Conservation (phyloP, 768 basidiomycete species). For the Suillus hirtellus region DNA sequence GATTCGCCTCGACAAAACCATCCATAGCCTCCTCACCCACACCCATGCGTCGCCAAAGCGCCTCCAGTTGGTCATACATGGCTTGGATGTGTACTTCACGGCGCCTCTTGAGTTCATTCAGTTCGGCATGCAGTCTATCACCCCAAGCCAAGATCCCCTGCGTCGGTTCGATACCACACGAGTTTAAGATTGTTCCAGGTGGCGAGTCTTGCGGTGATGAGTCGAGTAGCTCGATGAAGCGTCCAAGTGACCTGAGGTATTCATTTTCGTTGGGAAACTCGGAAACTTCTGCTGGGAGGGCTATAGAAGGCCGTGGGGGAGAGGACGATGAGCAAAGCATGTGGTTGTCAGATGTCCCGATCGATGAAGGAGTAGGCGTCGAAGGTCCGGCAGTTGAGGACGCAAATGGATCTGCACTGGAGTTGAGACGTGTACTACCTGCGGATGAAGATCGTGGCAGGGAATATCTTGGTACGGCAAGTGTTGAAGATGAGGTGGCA, state of each 20-base stretch:
- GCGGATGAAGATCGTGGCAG: slow-evolving; percentile 48
- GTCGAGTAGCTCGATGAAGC: slow-evolving; percentile 63
- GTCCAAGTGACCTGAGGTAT: slow-evolving; percentile 60
- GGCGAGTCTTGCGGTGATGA: slow-evolving; percentile 27
- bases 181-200: slow-evolving; percentile 26
- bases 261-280: slow-evolving; percentile 38
- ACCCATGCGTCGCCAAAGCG: slow-evolving; percentile 86
- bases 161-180: slow-evolving; percentile 70
- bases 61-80: slow-evolving; percentile 92
- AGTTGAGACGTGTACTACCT: slow-evolving; percentile 22
- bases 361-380: slow-evolving; percentile 53
- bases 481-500: slow-evolving; percentile 40
- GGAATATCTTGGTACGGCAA: slow-evolving; percentile 37
- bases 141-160: slow-evolving; percentile 76
- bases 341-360: slow-evolving; percentile 33
- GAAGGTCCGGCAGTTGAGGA: slow-evolving; percentile 17
- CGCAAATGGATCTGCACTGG: slow-evolving; percentile 29
- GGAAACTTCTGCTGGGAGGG: slow-evolving; percentile 15
- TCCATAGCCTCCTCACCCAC: slow-evolving; percentile 82
- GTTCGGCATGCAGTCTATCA: slow-evolving; percentile 49
- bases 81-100: slow-evolving; percentile 87
- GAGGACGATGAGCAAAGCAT: slow-evolving; percentile 38
- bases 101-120: slow-evolving; percentile 71
- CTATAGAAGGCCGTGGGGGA: slow-evolving; percentile 11
- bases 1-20: slow-evolving; percentile 81